Conservation (phyloP, 2,329 filamentous ascomycete genomes). For the Byssochlamys sp. region DNA sequence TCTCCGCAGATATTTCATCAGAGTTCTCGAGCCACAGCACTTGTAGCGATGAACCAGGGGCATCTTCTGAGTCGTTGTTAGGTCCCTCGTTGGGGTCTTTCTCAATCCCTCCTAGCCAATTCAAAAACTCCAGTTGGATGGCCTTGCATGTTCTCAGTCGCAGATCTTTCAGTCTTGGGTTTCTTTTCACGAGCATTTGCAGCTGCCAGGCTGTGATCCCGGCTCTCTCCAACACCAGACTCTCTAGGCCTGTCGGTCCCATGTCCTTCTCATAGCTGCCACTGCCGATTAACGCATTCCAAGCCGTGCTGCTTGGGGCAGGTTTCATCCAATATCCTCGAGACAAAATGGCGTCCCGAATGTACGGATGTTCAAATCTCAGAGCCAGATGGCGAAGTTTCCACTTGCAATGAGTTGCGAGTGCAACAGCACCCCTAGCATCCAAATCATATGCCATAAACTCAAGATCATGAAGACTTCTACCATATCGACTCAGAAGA, state of each 20-base stretch:
- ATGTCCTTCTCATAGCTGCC: slow-evolving; percentile 12
- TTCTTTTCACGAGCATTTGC: slow-evolving; percentile 21
- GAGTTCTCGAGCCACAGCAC: slow-evolving; percentile 22
- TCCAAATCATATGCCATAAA: slow-evolving; percentile 25
- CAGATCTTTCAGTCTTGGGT: slow-evolving; percentile 18
- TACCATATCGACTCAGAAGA: slow-evolving; percentile 17
- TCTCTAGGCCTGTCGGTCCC: slow-evolving; percentile 17
- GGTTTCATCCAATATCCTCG: slow-evolving; percentile 20
- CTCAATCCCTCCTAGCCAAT: slow-evolving; percentile 22
- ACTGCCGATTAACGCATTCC: slow-evolving; percentile 24
- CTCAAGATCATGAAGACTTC: slow-evolving; percentile 19
- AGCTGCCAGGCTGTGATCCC: slow-evolving; percentile 27
- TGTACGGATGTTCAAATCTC: slow-evolving; percentile 25
- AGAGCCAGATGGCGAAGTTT: slow-evolving; percentile 23
- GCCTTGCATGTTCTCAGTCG: slow-evolving; percentile 24
- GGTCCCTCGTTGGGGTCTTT: slow-evolving; percentile 6
- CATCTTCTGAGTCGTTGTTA: not conserved
- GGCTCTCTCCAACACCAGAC: slow-evolving; percentile 21
- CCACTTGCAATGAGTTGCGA: slow-evolving; percentile 13
- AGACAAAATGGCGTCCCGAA: slow-evolving; percentile 21
- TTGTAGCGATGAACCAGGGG: slow-evolving; percentile 15
- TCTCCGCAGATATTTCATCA: slow-evolving; percentile 9
- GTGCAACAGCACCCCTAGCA: slow-evolving; percentile 16
- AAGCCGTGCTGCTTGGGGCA: slow-evolving; percentile 17
- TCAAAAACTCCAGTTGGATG: slow-evolving; percentile 23